Conservation (phyloP, 2,329 filamentous ascomycete genomes). For the Cladosporium sp. region DNA sequence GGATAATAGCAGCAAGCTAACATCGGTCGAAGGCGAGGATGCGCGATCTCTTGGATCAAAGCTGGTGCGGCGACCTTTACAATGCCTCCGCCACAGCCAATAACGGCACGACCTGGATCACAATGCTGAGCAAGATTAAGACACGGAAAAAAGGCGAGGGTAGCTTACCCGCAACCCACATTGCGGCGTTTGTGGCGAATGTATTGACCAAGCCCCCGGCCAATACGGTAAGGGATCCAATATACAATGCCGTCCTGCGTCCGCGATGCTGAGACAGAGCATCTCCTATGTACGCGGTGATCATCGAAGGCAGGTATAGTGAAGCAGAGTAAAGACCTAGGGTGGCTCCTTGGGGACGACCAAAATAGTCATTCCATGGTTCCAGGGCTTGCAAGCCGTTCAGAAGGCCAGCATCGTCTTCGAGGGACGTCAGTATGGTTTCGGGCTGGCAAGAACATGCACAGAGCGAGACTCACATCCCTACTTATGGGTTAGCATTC, state of each 20-base stretch:
- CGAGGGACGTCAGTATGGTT: no score
- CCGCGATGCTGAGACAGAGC: neutral
- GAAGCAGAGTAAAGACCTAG: neutral
- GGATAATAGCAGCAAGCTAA: neutral
- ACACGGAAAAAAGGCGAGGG: no score
- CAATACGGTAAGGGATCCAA: constrained; percentile 7
- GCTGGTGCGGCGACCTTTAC: neutral
- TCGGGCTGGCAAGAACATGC: no score
- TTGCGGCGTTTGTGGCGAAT: neutral
- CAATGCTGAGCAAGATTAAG: no score
- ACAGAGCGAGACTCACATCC: no score
- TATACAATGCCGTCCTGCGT: neutral
- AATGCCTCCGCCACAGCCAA: constrained; percentile 1
- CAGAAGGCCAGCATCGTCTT: neutral
- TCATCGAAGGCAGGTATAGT: neutral
- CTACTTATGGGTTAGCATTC: no score
- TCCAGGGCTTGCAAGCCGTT: neutral
- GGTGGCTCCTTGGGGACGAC: neutral
- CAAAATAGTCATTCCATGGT: constrained; percentile 3
- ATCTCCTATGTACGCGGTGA: neutral
- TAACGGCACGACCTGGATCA: constrained; percentile 1
- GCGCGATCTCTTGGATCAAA: constrained; percentile 8
- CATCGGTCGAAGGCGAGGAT: neutral
- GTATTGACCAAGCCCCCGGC: neutral
- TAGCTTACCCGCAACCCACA: no score